Evolutionary conservation across 257 asterid genomes (phyloP).

Genomic region (Solanum clarkiae): DNA sequence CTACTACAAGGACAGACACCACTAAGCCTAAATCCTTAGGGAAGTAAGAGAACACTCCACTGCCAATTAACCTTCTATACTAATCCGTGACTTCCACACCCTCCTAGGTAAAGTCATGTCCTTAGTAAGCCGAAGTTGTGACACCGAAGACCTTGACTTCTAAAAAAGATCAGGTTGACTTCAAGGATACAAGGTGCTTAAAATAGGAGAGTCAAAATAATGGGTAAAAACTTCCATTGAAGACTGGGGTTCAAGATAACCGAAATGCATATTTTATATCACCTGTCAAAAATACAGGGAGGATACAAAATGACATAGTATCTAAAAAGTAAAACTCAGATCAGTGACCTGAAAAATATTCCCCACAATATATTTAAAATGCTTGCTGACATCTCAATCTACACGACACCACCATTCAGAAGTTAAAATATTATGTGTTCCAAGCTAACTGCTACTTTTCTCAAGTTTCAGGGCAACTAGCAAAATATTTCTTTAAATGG

Average conservation of each 20-base stretch:
- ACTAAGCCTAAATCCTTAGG: too few species aligned
- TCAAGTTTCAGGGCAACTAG: neutral
- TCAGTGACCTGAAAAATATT: neutral
- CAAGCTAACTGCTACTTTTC: neutral
- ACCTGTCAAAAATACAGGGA: neutral
- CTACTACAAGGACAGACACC: too few species aligned
- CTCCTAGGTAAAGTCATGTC: too few species aligned
- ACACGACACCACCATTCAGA: neutral
- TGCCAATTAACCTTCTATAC: too few species aligned
- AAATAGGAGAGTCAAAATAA: neutral
- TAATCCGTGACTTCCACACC: too few species aligned
- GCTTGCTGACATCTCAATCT: neutral
- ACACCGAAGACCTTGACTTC: neutral
- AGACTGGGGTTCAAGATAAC: neutral
- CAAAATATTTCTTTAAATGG: neutral
- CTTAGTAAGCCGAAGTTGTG: too few species aligned
- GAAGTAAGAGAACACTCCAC: too few species aligned
- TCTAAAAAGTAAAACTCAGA: neutral
- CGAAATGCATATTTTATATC: neutral
- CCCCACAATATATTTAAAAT: neutral
- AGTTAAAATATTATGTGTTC: neutral
- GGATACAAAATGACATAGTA: neutral
- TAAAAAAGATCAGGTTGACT: neutral
- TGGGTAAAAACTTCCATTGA: neutral
- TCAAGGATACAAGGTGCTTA: neutral